These are phyloP conservation scores for Hygrophorus russula DNA, from an alignment of 768 basidiomycete genomes.

Conservation along the genomic window DNA sequence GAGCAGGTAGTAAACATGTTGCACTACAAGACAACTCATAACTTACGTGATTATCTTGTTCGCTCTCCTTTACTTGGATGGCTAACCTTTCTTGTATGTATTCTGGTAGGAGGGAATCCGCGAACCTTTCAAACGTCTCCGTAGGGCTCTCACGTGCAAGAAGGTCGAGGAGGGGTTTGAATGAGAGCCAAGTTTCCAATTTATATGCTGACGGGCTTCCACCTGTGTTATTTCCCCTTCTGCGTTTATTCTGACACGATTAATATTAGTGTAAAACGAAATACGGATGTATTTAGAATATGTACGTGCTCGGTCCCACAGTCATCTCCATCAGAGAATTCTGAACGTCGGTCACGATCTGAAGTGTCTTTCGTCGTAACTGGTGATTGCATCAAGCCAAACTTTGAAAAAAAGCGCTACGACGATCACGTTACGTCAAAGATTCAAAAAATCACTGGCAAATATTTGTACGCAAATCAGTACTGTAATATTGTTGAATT, in stretches of 20 bases:
- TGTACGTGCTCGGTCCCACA: too few relatives aligned
- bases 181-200: background rate
- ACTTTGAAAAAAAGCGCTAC: too few relatives aligned
- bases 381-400: too few relatives aligned
- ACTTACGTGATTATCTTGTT: slow-evolving; percentile 14
- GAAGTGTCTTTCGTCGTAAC: too few relatives aligned
- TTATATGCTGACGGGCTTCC: background rate
- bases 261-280: too few relatives aligned
- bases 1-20: slow-evolving; percentile 1
- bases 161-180: slow-evolving; percentile 2
- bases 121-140: slow-evolving; percentile 21
- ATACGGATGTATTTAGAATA: too few relatives aligned
- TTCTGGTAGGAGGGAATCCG: slow-evolving; percentile 22
- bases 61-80: slow-evolving; percentile 13
- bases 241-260: slow-evolving; percentile 2
- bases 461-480: too few relatives aligned
- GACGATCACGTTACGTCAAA: too few relatives aligned
- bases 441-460: too few relatives aligned
- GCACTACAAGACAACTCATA: slow-evolving; percentile 5
- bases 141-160: background rate
- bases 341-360: too few relatives aligned
- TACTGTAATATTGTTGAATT: too few relatives aligned
- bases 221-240: background rate
- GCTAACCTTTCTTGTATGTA: slow-evolving; percentile 18
- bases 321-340: too few relatives aligned